Percentiles rank a stretch among this genome's conserved stretches.
phyloP scores from a whole-genome alignment of 805 yeast genomes.

The Starmerella sp. region DNA sequence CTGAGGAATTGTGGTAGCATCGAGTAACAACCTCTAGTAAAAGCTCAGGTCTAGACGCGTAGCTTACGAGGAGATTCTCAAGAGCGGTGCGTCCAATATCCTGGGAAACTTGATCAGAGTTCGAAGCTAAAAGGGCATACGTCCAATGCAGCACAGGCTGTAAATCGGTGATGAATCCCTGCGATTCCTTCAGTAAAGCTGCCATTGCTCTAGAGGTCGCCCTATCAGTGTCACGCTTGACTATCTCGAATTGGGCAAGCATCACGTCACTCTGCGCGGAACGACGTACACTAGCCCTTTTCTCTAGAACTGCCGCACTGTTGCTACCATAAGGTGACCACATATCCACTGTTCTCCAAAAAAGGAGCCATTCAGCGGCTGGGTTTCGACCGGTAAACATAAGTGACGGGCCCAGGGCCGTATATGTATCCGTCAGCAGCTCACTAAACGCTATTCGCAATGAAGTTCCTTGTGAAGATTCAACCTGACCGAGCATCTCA shows the following conservation, averaged over 20 bases:
- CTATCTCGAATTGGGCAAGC: constrained; percentile 48
- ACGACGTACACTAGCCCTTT: constrained; percentile 50
- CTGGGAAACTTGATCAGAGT: constrained; percentile 44
- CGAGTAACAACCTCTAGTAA: constrained; percentile 53
- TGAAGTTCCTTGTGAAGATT: constrained; percentile 19
- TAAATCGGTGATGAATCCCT: constrained; percentile 31
- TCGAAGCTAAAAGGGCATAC: constrained; percentile 48
- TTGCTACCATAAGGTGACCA: constrained; percentile 90
- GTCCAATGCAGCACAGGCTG: constrained; percentile 66
- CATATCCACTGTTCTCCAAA: constrained; percentile 71
- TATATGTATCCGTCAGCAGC: constrained; percentile 61
- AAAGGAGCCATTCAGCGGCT: constrained; percentile 35
- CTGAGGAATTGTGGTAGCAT: constrained; percentile 45
- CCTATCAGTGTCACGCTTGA: constrained; percentile 54
- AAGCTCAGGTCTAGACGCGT: constrained; percentile 42
- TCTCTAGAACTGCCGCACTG: constrained; percentile 46
- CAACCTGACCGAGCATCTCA: constrained; percentile 42
- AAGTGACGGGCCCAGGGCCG: constrained; percentile 23
- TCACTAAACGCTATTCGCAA: constrained; percentile 46
- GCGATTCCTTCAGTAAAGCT: constrained; percentile 52
- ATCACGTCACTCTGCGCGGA: constrained; percentile 20
- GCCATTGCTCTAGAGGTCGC: constrained; percentile 80
- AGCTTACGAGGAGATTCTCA: constrained; percentile 50
- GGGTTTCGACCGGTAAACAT: constrained; percentile 18
- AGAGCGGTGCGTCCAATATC: constrained; percentile 62